These are phyloP conservation scores for Magnusiomyces magnusii DNA, from an alignment of 1,139 yeast species.

Conservation along the genomic window DNA sequence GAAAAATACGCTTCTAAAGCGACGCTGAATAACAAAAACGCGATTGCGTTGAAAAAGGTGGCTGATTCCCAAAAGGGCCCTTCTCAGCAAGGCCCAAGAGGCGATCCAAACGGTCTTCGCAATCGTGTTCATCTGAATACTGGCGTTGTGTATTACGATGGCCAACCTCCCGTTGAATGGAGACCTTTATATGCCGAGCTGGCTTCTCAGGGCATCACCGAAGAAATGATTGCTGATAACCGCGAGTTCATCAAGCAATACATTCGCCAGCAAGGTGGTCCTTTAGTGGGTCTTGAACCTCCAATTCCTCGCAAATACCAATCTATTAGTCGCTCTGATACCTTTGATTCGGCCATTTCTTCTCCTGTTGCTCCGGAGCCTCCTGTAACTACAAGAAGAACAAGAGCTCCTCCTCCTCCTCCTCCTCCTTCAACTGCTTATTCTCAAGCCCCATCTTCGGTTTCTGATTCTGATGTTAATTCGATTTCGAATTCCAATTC, in stretches of 20 bases:
- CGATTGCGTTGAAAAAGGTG: slow-evolving; percentile 60
- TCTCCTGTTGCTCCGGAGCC: slow-evolving; percentile 35
- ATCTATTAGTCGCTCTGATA: slow-evolving; percentile 19
- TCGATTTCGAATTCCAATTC: too few relatives aligned
- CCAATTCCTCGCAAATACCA: slow-evolving; percentile 57
- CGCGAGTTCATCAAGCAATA: slow-evolving; percentile 74
- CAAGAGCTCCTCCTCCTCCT: slow-evolving; percentile 18
- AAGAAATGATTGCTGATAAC: slow-evolving; percentile 85
- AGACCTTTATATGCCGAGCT: slow-evolving; percentile 63
- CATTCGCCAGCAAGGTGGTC: slow-evolving; percentile 72
- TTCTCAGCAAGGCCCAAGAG: slow-evolving; percentile 61
- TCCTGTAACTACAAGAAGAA: slow-evolving; percentile 19
- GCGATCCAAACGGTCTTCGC: slow-evolving; percentile 40
- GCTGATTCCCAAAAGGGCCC: slow-evolving; percentile 33
- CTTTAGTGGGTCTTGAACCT: slow-evolving; percentile 77
- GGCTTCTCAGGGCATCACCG: slow-evolving; percentile 72
- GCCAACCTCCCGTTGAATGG: slow-evolving; percentile 83
- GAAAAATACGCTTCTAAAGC: slow-evolving; percentile 81
- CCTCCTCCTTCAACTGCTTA: slow-evolving; percentile 25
- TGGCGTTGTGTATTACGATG: slow-evolving; percentile 62
- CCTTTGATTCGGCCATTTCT: slow-evolving; percentile 17
- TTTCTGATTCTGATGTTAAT: slow-evolving; percentile 13
- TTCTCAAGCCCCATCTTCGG: slow-evolving; percentile 24
- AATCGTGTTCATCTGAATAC: slow-evolving; percentile 50
- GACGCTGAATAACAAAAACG: slow-evolving; percentile 78